Percentiles rank a stretch among this genome's conserved stretches.
Evolutionary conservation across 192 early-diverging fungal genomes (phyloP).

Genomic region (Coemansia sp.): DNA sequence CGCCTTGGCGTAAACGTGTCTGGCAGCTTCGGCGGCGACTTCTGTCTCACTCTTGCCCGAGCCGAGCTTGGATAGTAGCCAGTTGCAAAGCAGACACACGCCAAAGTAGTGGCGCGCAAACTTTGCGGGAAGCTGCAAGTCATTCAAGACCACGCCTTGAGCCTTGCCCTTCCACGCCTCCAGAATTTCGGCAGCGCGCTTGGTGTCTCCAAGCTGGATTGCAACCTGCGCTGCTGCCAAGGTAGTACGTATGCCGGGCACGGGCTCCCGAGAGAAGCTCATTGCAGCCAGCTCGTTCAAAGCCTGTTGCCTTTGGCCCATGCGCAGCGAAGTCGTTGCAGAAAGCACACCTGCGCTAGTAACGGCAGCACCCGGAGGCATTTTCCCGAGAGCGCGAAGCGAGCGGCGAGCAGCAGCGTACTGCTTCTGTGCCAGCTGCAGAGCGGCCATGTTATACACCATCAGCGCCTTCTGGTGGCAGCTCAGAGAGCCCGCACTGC

Average conservation of each 20-base stretch:
- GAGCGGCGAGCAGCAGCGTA: constrained; percentile 24
- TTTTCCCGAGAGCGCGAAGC: constrained; percentile 20
- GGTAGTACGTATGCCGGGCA: constrained; percentile 6
- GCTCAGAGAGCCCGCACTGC: constrained; percentile 16
- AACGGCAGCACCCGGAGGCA: constrained; percentile 1
- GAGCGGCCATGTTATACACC: constrained; percentile 45
- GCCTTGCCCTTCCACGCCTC: constrained; percentile 34
- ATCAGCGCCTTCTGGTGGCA: constrained; percentile 35
- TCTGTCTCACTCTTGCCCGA: neutral
- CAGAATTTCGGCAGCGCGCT: constrained; percentile 22
- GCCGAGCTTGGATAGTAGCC: constrained; percentile 9
- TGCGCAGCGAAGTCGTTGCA: constrained; percentile 26
- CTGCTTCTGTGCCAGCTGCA: constrained; percentile 34
- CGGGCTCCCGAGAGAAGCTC: constrained; percentile 11
- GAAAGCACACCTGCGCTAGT: constrained; percentile 26
- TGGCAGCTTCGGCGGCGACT: constrained; percentile 14
- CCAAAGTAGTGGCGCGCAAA: constrained; percentile 51
- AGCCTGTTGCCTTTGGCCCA: constrained; percentile 13
- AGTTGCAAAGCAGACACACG: constrained; percentile 19
- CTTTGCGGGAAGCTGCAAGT: constrained; percentile 1
- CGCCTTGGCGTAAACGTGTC: constrained; percentile 11
- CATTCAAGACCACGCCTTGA: constrained; percentile 6
- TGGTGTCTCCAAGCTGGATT: constrained; percentile 18
- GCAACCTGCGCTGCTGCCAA: constrained; percentile 45
- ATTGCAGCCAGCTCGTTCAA: constrained; percentile 35